Conservation (phyloP, 768 basidiomycete genomes). For the Mycena rebaudengoi region DNA sequence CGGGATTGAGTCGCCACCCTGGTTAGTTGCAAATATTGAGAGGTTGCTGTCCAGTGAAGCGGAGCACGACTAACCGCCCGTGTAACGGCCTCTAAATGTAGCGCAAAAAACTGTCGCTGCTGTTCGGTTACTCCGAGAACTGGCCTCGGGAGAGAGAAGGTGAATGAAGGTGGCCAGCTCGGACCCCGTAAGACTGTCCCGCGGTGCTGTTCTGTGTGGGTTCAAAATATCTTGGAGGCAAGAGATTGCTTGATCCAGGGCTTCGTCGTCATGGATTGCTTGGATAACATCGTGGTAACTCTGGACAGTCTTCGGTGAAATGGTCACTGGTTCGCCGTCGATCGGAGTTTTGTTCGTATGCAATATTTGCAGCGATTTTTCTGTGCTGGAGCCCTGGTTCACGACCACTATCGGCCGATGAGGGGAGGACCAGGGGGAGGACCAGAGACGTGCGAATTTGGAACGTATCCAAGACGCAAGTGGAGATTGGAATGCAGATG, state of each 20-base stretch:
- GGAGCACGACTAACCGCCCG: neutral
- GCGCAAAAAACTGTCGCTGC: neutral
- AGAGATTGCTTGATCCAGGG: constrained; percentile 17
- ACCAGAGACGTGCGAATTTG: too few species aligned
- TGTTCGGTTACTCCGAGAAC: constrained; percentile 10
- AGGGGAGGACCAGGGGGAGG: neutral
- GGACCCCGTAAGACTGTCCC: neutral
- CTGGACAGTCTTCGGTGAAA: too few species aligned
- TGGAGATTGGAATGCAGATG: constrained; percentile 9
- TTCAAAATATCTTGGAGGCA: constrained; percentile 13
- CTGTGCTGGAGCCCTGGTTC: too few species aligned
- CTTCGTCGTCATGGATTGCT: constrained; percentile 22
- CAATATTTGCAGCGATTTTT: too few species aligned
- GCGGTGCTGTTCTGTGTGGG: neutral
- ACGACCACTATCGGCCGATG: neutral
- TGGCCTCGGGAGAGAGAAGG: constrained; percentile 13
- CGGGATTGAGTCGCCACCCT: too few species aligned
- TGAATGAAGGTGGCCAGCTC: constrained; percentile 2
- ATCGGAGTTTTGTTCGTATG: too few species aligned
- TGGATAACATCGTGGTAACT: constrained; percentile 22
- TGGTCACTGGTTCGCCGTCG: too few species aligned
- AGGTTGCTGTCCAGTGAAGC: too few species aligned
- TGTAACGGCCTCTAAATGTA: too few species aligned
- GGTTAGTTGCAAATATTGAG: too few species aligned
- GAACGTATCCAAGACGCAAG: neutral